phyloP scores from a whole-genome alignment of 352 stramenopile genomes.

The Phytophthora tubulina region DNA sequence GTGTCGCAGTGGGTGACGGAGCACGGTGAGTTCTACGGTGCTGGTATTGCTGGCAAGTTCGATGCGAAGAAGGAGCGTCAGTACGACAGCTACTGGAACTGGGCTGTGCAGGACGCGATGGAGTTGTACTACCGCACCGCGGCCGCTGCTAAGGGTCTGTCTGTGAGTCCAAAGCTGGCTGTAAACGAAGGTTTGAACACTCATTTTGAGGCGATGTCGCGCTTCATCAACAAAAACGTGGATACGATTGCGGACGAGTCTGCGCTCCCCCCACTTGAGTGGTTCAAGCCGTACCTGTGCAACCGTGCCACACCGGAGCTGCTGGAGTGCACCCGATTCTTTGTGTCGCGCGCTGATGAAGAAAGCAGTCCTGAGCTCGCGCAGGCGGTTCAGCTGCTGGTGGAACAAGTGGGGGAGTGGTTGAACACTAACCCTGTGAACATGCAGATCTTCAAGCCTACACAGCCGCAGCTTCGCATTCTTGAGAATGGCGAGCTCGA shows the following conservation, averaged over 20 bases:
- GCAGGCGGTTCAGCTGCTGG: conserved; percentile 63
- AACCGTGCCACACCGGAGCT: conserved; percentile 80
- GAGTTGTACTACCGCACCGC: conserved; percentile 70
- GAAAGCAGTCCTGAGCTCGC: conserved; percentile 55
- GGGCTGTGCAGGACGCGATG: conserved; percentile 73
- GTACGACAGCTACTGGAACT: conserved; percentile 90
- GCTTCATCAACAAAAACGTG: conserved; percentile 64
- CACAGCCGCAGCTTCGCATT: conserved; percentile 64
- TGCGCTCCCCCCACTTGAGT: conserved; percentile 54
- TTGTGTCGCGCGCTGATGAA: conserved; percentile 51
- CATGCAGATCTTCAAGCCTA: conserved; percentile 64
- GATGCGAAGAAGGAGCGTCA: conserved; percentile 76
- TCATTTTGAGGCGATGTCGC: conserved; percentile 64
- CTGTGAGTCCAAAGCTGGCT: conserved; percentile 29
- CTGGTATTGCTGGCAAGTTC: conserved; percentile 68
- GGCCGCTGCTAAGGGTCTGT: conserved; percentile 30
- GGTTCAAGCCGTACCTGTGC: conserved; percentile 73
- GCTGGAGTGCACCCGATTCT: conserved; percentile 59
- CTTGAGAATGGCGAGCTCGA: conserved; percentile 60
- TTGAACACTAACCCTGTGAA: conserved; percentile 64
- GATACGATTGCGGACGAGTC: conserved; percentile 52
- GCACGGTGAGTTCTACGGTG: conserved; percentile 67
- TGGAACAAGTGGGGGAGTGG: conserved; percentile 67
- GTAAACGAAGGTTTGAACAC: conserved; percentile 39
- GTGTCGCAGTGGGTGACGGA: conserved; percentile 64